Percentiles rank a stretch among this genome's conserved stretches.
These are phyloP conservation scores for Mortierella sp. DNA, from an alignment of 371 early-diverging fungal genomes.

Conservation along the genomic window DNA sequence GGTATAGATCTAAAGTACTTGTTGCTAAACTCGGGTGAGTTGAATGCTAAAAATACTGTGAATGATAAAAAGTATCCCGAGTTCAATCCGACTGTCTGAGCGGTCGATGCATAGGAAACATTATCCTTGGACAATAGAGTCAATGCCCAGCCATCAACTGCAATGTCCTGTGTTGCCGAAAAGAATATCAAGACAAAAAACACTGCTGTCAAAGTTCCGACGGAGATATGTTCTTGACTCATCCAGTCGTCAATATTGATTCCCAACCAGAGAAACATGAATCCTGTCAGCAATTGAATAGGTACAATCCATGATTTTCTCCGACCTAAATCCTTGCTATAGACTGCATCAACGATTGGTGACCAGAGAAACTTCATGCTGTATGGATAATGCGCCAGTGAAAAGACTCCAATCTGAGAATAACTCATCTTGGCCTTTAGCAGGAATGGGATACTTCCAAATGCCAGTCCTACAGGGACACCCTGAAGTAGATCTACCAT, in stretches of 20 bases:
- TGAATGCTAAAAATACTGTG: slow-evolving; percentile 95
- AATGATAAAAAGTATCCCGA: slow-evolving; percentile 96
- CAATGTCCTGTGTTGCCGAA: slow-evolving; percentile 98
- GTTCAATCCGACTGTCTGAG: slow-evolving; percentile 97
- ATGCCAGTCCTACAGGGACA: slow-evolving; percentile 91
- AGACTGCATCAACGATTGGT: slow-evolving; percentile 94
- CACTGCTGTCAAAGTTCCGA: slow-evolving; percentile 72
- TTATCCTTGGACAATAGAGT: slow-evolving; percentile 91
- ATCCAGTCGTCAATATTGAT: slow-evolving; percentile 80
- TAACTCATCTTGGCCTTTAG: slow-evolving; percentile 92
- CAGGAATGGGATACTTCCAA: slow-evolving; percentile 94
- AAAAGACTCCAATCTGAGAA: slow-evolving; percentile 92
- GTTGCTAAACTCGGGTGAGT: slow-evolving; percentile 94
- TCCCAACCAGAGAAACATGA: slow-evolving; percentile 84
- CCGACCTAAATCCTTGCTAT: slow-evolving; percentile 83
- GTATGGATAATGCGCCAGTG: slow-evolving; percentile 95
- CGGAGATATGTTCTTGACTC: slow-evolving; percentile 66
- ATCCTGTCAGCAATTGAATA: slow-evolving; percentile 87
- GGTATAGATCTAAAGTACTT: slow-evolving; percentile 86
- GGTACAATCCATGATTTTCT: slow-evolving; percentile 98
- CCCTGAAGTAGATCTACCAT: slow-evolving; percentile 89
- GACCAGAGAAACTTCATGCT: slow-evolving; percentile 94
- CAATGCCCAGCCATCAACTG: slow-evolving; percentile 98
- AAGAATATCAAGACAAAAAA: slow-evolving; percentile 89
- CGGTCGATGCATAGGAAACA: slow-evolving; percentile 91